Percentiles rank a stretch among this genome's conserved stretches.
These are phyloP conservation scores for Amauroascus niger DNA, from an alignment of 2,329 filamentous ascomycete species.

Conservation along the genomic window DNA sequence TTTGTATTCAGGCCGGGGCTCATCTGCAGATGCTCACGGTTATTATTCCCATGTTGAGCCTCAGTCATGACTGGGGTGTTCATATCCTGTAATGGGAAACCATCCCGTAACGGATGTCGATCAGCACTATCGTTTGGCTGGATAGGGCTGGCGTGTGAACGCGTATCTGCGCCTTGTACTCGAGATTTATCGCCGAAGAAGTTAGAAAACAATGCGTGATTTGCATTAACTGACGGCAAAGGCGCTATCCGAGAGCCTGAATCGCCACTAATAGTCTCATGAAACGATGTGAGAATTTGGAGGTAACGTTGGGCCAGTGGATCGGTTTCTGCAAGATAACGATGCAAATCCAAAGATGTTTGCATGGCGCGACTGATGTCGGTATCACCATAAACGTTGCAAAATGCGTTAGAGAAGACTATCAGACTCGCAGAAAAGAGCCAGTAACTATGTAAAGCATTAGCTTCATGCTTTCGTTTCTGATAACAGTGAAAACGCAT, in stretches of 20 bases:
- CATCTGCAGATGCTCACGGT: neutral
- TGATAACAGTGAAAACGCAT: constrained; percentile 3
- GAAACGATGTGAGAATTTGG: constrained; percentile 44
- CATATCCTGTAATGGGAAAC: neutral
- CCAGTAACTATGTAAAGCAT: constrained; percentile 40
- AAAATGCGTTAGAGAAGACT: constrained; percentile 50
- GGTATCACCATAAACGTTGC: constrained; percentile 40
- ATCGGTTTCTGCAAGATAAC: constrained; percentile 42
- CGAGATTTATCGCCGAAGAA: constrained; percentile 11
- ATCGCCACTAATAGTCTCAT: constrained; percentile 22
- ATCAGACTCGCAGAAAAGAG: constrained; percentile 48
- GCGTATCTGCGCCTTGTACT: neutral
- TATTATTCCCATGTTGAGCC: neutral
- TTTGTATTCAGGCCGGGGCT: constrained; percentile 1
- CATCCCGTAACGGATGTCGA: neutral
- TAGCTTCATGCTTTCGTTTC: neutral
- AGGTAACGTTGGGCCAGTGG: constrained; percentile 43
- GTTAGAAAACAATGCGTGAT: constrained; percentile 6
- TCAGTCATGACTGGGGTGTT: neutral
- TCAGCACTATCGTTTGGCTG: neutral
- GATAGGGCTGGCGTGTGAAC: neutral
- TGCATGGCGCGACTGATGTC: constrained; percentile 38
- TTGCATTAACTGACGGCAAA: neutral
- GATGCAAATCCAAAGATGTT: constrained; percentile 42
- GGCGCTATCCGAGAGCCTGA: neutral